A percentile compares a stretch with the other conserved stretches of the same genome.
Evolutionary conservation across 371 early-diverging fungal genomes (phyloP).

Genomic region (Mucor ambiguus): DNA sequence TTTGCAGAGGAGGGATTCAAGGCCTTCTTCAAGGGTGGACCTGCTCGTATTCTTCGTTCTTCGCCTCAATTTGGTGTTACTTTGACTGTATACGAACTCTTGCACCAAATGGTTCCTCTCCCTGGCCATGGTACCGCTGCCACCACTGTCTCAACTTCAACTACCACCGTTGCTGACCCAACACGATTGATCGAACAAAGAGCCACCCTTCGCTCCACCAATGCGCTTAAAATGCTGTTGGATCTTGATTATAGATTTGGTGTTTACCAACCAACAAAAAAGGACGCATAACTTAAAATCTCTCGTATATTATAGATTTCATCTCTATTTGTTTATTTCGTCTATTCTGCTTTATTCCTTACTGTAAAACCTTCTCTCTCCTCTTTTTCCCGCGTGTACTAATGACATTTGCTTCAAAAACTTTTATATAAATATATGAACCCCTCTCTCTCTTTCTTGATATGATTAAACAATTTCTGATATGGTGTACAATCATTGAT

Average conservation of each 20-base stretch:
- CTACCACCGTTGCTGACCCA: constrained; percentile 18
- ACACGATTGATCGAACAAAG: constrained; percentile 26
- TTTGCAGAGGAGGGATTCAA: constrained; percentile 88
- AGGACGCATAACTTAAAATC: constrained; percentile 6
- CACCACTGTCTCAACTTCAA: constrained; percentile 24
- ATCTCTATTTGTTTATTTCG: constrained; percentile 10
- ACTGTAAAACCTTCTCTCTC: neutral
- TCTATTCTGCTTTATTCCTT: constrained; percentile 5
- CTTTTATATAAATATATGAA: neutral
- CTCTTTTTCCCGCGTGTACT: neutral
- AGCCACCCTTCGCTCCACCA: constrained; percentile 58
- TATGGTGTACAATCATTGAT: neutral
- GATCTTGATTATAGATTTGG: constrained; percentile 66
- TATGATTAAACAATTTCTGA: neutral
- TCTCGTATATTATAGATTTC: neutral
- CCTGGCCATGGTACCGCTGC: constrained; percentile 44
- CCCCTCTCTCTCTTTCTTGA: neutral
- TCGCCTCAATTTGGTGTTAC: constrained; percentile 98
- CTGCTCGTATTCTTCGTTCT: constrained; percentile 82
- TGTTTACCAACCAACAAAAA: constrained; percentile 35
- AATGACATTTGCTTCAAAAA: constrained; percentile 3
- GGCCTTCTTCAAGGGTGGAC: constrained; percentile 97
- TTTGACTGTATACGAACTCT: constrained; percentile 89
- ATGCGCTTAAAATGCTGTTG: constrained; percentile 67
- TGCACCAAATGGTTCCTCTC: constrained; percentile 82